A percentile compares a stretch with the other conserved stretches of the same genome.
Conservation (phyloP, 2,329 filamentous ascomycete species). For the Fusarium fracticaudum region DNA sequence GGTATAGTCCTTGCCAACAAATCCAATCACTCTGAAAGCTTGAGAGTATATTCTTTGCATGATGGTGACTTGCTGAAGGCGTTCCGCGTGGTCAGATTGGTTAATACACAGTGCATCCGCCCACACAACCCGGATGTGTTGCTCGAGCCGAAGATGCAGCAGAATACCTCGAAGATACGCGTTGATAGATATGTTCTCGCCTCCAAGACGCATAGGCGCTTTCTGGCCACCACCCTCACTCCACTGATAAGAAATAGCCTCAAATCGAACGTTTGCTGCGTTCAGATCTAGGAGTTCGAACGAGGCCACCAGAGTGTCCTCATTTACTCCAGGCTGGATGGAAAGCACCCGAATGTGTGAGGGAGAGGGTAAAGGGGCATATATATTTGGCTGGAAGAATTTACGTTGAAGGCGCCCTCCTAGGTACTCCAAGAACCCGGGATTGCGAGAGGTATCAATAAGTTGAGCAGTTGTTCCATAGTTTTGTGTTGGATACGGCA, state of each 20-base stretch:
- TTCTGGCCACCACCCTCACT: neutral
- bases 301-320: neutral
- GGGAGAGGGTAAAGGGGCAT: neutral
- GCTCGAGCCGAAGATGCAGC: neutral
- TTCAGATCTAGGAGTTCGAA: neutral
- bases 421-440: neutral
- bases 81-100: neutral
- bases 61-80: neutral
- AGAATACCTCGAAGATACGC: neutral
- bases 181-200: neutral
- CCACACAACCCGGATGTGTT: neutral
- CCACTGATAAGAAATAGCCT: neutral
- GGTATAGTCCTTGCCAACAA: neutral
- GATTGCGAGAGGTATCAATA: rapidly evolving
- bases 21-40: neutral
- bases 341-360: neutral
- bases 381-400: neutral
- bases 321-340: neutral
- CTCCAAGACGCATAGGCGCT: neutral
- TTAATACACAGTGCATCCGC: neutral
- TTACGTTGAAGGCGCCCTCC: neutral
- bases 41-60: neutral
- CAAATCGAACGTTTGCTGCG: neutral
- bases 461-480: neutral
- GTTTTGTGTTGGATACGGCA: neutral